phyloP scores from a whole-genome alignment of 179 eudicot species.

The Beta lomatogona region DNA sequence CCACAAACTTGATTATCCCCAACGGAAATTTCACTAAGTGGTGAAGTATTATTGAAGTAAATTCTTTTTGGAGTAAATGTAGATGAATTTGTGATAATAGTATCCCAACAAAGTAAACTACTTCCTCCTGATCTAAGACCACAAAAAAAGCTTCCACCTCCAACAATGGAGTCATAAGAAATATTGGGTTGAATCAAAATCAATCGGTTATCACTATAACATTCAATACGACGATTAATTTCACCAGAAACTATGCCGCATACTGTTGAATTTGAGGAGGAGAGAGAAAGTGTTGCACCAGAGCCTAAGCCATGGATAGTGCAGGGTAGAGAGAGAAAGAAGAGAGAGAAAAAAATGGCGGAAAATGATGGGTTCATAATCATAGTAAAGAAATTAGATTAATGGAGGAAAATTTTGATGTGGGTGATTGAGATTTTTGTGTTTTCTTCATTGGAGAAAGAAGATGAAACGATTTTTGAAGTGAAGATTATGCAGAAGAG shows the following conservation, averaged over 20 bases:
- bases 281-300: slow-evolving; percentile 50
- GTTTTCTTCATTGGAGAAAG: slow-evolving; percentile 39
- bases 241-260: slow-evolving; percentile 62
- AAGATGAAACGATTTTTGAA: slow-evolving; percentile 1
- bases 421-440: slow-evolving; percentile 2
- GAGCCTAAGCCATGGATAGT: slow-evolving; percentile 38
- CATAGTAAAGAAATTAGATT: slow-evolving; percentile 33
- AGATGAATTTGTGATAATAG: slow-evolving; percentile 41
- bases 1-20: slow-evolving; percentile 77
- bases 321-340: slow-evolving; percentile 32
- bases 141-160: slow-evolving; percentile 68
- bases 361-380: slow-evolving; percentile 24
- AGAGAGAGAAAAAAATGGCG: slow-evolving; percentile 25
- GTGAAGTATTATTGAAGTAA: slow-evolving; percentile 35
- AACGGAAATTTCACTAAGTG: slow-evolving; percentile 46
- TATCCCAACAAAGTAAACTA: slow-evolving; percentile 68
- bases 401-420: slow-evolving; percentile 3
- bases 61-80: slow-evolving; percentile 56
- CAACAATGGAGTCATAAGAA: slow-evolving; percentile 68
- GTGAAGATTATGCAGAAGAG: background rate
- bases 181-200: slow-evolving; percentile 36
- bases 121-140: slow-evolving; percentile 68
- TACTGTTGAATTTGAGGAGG: slow-evolving; percentile 48
- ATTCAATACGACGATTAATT: slow-evolving; percentile 47
- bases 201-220: slow-evolving; percentile 35